Evolutionary conservation across 2,329 filamentous ascomycete genomes (phyloP).

Genomic region (Hymenoscyphus linearis): DNA sequence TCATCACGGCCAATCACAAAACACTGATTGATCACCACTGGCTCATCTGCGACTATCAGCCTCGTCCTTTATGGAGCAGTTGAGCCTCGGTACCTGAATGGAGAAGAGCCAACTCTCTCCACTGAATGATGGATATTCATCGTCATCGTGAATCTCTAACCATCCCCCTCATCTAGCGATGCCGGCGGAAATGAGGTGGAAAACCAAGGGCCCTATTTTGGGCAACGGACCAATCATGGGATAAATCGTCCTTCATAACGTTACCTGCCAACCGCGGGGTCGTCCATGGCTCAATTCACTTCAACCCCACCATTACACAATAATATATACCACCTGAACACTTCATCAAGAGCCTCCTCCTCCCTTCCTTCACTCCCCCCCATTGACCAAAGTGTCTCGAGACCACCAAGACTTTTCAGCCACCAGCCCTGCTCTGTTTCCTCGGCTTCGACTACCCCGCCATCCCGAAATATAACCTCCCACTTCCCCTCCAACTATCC

Average conservation of each 20-base stretch:
- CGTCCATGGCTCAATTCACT: not conserved
- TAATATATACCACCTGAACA: not conserved
- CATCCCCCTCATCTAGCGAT: not conserved
- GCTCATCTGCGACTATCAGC: not conserved
- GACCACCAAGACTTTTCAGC: not conserved
- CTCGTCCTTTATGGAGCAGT: not conserved
- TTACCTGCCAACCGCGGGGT: not conserved
- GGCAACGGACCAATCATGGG: not conserved
- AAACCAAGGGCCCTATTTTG: not conserved
- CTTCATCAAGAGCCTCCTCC: not conserved
- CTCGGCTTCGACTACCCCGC: slow-evolving; percentile 4
- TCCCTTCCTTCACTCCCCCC: not conserved
- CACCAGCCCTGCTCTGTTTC: not conserved
- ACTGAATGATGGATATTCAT: not conserved
- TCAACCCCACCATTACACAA: not conserved
- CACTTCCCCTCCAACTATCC: slow-evolving; percentile 5
- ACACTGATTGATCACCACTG: not conserved
- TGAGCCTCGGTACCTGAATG: not conserved
- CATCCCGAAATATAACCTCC: slow-evolving; percentile 10
- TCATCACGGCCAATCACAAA: not conserved
- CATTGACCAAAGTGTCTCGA: not conserved
- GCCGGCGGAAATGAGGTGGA: not conserved
- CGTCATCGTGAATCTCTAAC: not conserved
- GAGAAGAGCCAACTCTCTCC: not conserved
- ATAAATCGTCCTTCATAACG: not conserved